phyloP scores from a whole-genome alignment of 1,284 basidiomycete species.

The Meripilus lineatus region DNA sequence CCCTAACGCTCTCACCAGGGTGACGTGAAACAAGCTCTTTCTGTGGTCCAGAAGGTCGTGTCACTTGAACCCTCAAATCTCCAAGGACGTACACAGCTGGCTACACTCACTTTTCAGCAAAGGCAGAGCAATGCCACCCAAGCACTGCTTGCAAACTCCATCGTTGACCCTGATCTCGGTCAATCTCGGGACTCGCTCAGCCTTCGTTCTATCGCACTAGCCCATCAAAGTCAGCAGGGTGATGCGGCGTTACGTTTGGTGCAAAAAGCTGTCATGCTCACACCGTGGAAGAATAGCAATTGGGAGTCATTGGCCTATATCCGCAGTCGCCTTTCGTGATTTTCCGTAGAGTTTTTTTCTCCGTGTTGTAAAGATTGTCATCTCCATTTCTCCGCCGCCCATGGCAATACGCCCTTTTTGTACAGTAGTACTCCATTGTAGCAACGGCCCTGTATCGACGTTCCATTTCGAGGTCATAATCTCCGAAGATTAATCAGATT shows the following conservation, averaged over 20 bases:
- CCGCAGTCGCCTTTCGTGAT: slow-evolving; percentile 2
- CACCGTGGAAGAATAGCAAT: slow-evolving; percentile 5
- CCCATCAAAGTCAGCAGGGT: slow-evolving; percentile 24
- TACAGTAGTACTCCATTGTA: too few species aligned
- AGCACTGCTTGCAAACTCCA: slow-evolving; percentile 30
- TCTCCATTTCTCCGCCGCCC: too few species aligned
- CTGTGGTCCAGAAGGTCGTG: slow-evolving; percentile 52
- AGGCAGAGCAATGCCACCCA: slow-evolving; percentile 37
- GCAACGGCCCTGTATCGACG: too few species aligned
- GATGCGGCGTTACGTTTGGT: slow-evolving; percentile 37
- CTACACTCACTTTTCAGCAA: slow-evolving; percentile 47
- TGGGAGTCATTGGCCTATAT: slow-evolving; percentile 9
- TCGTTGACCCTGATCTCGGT: slow-evolving; percentile 23
- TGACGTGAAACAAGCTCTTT: slow-evolving; percentile 43
- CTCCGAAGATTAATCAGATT: too few species aligned
- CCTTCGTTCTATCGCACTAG: slow-evolving; percentile 37
- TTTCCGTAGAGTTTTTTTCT: too few species aligned
- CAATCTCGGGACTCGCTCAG: slow-evolving; percentile 37
- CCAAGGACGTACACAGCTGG: slow-evolving; percentile 47
- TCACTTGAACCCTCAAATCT: slow-evolving; percentile 48
- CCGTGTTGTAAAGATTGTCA: too few species aligned
- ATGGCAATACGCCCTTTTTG: too few species aligned
- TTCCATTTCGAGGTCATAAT: too few species aligned
- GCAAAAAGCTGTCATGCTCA: slow-evolving; percentile 64
- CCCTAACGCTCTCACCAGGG: slow-evolving; percentile 31